phyloP scores from a whole-genome alignment of 2,329 filamentous ascomycete genomes.

The Parastagonospora avenae region DNA sequence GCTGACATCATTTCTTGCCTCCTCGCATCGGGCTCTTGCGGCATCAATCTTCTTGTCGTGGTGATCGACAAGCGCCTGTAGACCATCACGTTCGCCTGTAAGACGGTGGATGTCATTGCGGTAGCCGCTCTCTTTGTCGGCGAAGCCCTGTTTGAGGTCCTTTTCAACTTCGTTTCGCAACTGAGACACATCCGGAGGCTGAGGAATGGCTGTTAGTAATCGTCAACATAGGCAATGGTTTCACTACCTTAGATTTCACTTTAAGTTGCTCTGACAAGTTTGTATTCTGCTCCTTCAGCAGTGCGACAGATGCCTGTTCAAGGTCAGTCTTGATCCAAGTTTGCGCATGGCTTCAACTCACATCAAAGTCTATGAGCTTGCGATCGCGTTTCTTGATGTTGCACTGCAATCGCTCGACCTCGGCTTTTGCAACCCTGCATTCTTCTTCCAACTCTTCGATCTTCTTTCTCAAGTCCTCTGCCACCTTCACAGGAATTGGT shows the following conservation, averaged over 20 bases:
- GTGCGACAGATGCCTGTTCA: background rate
- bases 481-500: too few relatives aligned
- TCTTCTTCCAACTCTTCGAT: slow-evolving; percentile 10
- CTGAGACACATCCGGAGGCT: slow-evolving; percentile 1
- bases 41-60: slow-evolving; percentile 10
- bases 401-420: background rate
- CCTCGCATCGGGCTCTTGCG: slow-evolving; percentile 8
- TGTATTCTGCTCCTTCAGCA: background rate
- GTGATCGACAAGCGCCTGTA: slow-evolving; percentile 6
- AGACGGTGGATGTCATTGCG: slow-evolving; percentile 20
- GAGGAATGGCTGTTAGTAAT: background rate
- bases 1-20: slow-evolving; percentile 4
- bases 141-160: slow-evolving; percentile 8
- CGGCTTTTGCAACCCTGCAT: too few relatives aligned
- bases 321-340: background rate
- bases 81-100: slow-evolving; percentile 16
- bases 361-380: slow-evolving; percentile 6
- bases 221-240: background rate
- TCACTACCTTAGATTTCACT: slow-evolving; percentile 6
- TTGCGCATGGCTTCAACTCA: background rate
- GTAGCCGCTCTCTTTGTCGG: slow-evolving; percentile 17
- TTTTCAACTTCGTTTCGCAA: slow-evolving; percentile 8
- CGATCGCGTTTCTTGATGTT: slow-evolving; percentile 7
- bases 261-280: background rate
- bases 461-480: slow-evolving; percentile 9